Conservation (phyloP, 805 yeast species). For the Candida takata region DNA sequence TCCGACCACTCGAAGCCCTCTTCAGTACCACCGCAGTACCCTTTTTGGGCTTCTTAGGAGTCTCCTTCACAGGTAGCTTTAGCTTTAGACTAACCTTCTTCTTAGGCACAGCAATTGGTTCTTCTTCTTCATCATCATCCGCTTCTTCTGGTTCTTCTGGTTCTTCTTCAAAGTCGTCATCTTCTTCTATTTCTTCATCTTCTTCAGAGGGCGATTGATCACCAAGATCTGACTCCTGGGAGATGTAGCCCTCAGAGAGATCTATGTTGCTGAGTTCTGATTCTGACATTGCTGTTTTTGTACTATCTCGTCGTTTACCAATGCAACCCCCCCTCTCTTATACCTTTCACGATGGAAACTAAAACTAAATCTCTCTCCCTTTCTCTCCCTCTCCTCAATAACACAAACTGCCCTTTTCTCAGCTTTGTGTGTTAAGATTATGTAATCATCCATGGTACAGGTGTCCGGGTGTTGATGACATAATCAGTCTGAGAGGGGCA, state of each 20-base stretch:
- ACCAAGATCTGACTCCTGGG: slow-evolving; percentile 1
- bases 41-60: neutral
- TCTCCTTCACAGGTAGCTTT: slow-evolving; percentile 10
- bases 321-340: no score
- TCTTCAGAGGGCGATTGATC: neutral
- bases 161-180: slow-evolving; percentile 13
- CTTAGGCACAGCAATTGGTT: slow-evolving; percentile 8
- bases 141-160: slow-evolving; percentile 16
- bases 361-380: no score
- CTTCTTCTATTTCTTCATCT: slow-evolving; percentile 10
- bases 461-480: no score
- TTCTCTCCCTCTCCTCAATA: no score
- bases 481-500: no score
- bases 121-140: slow-evolving; percentile 11
- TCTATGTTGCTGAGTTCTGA: slow-evolving; percentile 13
- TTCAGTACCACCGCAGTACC: slow-evolving; percentile 2
- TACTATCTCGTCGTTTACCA: no score
- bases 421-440: no score
- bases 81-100: slow-evolving; percentile 14
- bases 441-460: no score
- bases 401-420: no score
- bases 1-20: slow-evolving; percentile 2
- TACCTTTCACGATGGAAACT: no score
- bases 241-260: slow-evolving; percentile 3
- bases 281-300: slow-evolving; percentile 16